Percentiles rank a stretch among this genome's conserved stretches.
Evolutionary conservation across 2,329 filamentous ascomycete genomes (phyloP).

Genomic region (Penicillium sp.): DNA sequence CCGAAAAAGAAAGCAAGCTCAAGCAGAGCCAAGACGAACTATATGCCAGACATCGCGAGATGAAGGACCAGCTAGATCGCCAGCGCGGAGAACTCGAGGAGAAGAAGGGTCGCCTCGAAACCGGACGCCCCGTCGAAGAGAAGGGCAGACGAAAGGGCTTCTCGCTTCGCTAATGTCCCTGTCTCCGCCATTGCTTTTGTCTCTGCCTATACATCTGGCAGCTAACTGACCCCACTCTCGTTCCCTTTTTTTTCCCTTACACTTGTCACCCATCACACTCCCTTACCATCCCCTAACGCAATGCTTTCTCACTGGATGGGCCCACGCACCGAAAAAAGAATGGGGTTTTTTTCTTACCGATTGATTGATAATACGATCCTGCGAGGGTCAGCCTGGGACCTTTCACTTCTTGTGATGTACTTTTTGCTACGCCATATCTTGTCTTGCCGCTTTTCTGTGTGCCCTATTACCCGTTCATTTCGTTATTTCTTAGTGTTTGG

Average conservation of each 20-base stretch:
- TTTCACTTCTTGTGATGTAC: slow-evolving; percentile 31
- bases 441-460: slow-evolving; percentile 28
- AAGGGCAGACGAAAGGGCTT: slow-evolving; percentile 99
- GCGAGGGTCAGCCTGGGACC: slow-evolving; percentile 19
- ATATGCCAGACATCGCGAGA: slow-evolving; percentile 96
- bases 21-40: slow-evolving; percentile 99
- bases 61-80: slow-evolving; percentile 98
- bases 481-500: slow-evolving; percentile 19
- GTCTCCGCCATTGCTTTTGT: neutral
- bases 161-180: slow-evolving; percentile 76
- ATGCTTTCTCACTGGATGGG: slow-evolving; percentile 26
- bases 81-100: slow-evolving; percentile 94
- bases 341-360: slow-evolving; percentile 25
- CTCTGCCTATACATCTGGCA: neutral
- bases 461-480: slow-evolving; percentile 30
- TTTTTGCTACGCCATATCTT: slow-evolving; percentile 31
- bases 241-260: slow-evolving; percentile 19
- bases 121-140: slow-evolving; percentile 91
- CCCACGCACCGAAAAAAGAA: slow-evolving; percentile 28
- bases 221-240: slow-evolving; percentile 21
- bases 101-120: slow-evolving; percentile 95
- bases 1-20: slow-evolving; percentile 98
- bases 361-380: slow-evolving; percentile 24
- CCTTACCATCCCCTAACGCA: slow-evolving; percentile 22
- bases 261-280: slow-evolving; percentile 22